Percentiles rank a stretch among this genome's conserved stretches.
phyloP scores from a whole-genome alignment of 2,329 filamentous ascomycete species.

The Teratosphaeria pseudoeucalypti region DNA sequence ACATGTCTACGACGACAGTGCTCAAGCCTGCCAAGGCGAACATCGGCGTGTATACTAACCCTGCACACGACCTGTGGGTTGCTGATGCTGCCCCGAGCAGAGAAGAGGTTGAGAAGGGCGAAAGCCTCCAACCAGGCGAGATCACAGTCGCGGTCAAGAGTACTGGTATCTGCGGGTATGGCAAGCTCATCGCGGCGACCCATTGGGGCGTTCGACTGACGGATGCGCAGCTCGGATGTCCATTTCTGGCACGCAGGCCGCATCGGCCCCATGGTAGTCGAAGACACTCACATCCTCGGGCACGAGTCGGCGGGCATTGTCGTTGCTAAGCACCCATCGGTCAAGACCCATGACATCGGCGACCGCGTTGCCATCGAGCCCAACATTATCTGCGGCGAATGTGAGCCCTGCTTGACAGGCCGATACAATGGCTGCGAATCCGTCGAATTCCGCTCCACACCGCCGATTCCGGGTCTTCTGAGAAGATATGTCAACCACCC shows the following conservation, averaged over 20 bases:
- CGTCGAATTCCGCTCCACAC: constrained; percentile 81
- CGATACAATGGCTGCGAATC: constrained; percentile 90
- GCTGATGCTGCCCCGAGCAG: constrained; percentile 64
- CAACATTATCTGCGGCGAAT: constrained; percentile 82
- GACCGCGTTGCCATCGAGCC: constrained; percentile 92
- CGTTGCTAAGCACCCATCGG: constrained; percentile 70
- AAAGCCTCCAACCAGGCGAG: constrained; percentile 65
- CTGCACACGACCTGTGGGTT: constrained; percentile 83
- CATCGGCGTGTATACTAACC: constrained; percentile 94
- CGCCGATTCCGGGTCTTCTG: constrained; percentile 76
- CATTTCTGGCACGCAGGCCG: constrained; percentile 96
- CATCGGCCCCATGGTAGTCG: constrained; percentile 93
- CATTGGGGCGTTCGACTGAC: background rate
- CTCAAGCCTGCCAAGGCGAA: constrained; percentile 61
- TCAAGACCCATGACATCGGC: constrained; percentile 66
- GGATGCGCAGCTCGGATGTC: constrained; percentile 65
- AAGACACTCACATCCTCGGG: constrained; percentile 78
- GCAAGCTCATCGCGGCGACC: constrained; percentile 1
- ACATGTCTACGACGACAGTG: constrained; percentile 7
- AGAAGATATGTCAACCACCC: constrained; percentile 92
- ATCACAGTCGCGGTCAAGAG: constrained; percentile 83
- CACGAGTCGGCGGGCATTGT: constrained; percentile 84
- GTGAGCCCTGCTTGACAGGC: constrained; percentile 82
- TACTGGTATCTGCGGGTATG: constrained; percentile 89
- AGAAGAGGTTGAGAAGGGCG: constrained; percentile 60